phyloP scores from a whole-genome alignment of 768 basidiomycete genomes.

The Amanita phalloides region DNA sequence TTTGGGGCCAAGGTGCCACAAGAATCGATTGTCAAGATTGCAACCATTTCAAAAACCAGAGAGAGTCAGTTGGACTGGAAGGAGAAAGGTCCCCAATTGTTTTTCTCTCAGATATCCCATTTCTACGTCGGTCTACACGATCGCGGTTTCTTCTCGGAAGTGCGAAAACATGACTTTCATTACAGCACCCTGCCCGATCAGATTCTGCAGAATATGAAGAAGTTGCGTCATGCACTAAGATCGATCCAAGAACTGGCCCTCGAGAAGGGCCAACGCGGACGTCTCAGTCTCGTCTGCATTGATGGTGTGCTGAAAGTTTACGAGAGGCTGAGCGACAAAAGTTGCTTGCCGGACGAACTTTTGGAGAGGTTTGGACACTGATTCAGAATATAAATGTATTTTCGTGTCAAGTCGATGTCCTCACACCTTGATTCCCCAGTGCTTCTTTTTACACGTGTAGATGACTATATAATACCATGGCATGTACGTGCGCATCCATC shows the following conservation, averaged over 20 bases:
- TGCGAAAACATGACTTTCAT: slow-evolving; percentile 1
- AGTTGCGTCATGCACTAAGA: not conserved
- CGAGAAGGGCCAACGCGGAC: not conserved
- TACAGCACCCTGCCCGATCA: not conserved
- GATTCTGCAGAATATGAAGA: not conserved
- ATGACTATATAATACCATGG: not conserved
- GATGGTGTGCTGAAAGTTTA: not conserved
- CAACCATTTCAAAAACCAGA: slow-evolving; percentile 1
- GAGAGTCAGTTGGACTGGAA: slow-evolving; percentile 23
- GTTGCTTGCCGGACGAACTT: not conserved
- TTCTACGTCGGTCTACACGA: slow-evolving; percentile 31
- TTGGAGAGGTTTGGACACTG: not conserved
- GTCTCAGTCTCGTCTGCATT: slow-evolving; percentile 3
- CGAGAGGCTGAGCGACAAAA: slow-evolving; percentile 1
- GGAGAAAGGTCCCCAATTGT: slow-evolving; percentile 36
- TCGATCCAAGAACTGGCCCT: not conserved
- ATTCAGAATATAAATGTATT: not conserved
- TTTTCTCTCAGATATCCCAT: slow-evolving; percentile 34
- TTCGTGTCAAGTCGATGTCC: too few relatives aligned
- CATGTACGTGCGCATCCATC: not conserved
- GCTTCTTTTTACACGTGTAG: slow-evolving; percentile 3
- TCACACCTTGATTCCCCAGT: not conserved
- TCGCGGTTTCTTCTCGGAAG: slow-evolving; percentile 24
- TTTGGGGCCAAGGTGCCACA: slow-evolving; percentile 26
- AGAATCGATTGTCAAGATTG: slow-evolving; percentile 7